Evolutionary conservation across 495 filamentous ascomycete genomes (phyloP), one percentile per base, ranked within the genome.

Genomic region (Hypoxylon fragiforme): DNA sequence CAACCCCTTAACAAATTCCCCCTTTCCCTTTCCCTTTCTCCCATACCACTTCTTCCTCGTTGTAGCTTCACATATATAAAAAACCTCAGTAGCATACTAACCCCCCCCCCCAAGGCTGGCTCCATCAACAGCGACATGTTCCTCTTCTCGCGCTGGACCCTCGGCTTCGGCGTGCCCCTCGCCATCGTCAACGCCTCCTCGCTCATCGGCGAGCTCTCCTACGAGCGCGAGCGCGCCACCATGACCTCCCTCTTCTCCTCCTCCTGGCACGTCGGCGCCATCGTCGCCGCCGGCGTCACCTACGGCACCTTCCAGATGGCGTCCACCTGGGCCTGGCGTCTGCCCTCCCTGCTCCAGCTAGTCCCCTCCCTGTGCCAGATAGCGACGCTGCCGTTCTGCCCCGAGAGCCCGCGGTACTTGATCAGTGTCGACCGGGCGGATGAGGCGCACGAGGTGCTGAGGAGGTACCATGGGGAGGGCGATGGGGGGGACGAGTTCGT

Each of bases 151-250:
- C 77, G 84, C 28, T 76, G 81, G 46, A 51, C 86, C n/a, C 72
- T 87, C 13, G 83, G 83, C 11, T 82, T 84, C 45, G 81, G 82
- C 48, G 78, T 83, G 43, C 75, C 77, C n/a, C 81, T 84, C 62
- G 81, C 77, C 44, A 82, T 83, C 54, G 76, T 82, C 28, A 79
- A 80, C 30, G 81, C 77, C 1, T 80, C 82, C 7, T 68, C 75
- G 0, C 56, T 85, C 51, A 74, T 87, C n/a, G 82, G 77, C 42
- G 85, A 87, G 51, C 70, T 87, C 9, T 70, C 72, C 0, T 78
- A 85, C 66, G 81, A 80, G 21, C 81, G 81, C 28, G 78, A 86
- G 56, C 73, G 82, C 34, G 58, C 78, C n/a, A 75, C 81, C 19
- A 66, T 85, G 47, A 85, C 79, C 2, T 80, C 78, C 3, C 70